Base-by-base conservation (phyloP, 2,329 filamentous ascomycete species). In the Penicillium hesseltinei region DNA sequence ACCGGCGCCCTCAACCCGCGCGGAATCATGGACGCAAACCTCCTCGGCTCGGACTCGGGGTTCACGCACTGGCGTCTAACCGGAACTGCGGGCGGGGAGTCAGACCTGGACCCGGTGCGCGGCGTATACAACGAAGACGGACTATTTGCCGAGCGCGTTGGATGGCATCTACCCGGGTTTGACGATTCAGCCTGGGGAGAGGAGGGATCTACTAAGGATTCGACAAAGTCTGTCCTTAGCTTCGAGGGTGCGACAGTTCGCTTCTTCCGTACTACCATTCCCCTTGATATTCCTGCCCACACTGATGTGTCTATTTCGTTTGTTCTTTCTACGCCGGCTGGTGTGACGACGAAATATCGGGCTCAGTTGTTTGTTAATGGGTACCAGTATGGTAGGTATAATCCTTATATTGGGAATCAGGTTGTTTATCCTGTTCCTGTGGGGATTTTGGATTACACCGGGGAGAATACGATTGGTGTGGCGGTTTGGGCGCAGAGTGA, bases 281-380 rank as follows among this genome's bases (percentile, higher is more conserved):
- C 79, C 0, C 77, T 88, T 0, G 62, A 79, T 21, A 73, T 87
- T 0, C 82, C 83, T 0, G 60, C 69, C 0, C 79, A 78, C 0
- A 66, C 84, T 0, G 84, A 87, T 54, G 80, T 84, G 0, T 82
- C 82, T 0, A 75, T 87, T 31, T 82, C 82, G 0, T 83, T 87
- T 64, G 73, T 78, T 3, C 71, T 87, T 2, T 78, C 77, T 0
- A 80, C 81, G 0, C 74, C 79, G 0, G 69, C 73, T 0, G 74
- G 75, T 6, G 51, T 48, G 7, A 58, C 61, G 6, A 71, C 73
- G 17, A 75, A 77, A 0, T 77, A 83, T 13, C 77, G 85, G 11
- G 81, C 80, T 0, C 78, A 85, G 63, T 68, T 88, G 2, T 87
- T 84, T 54, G 79, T 87, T n/a, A 88, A 88, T 54, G 85, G 85